Evolutionary conservation across 257 asterid genomes (phyloP), one percentile per base, ranked within the genome.

Genomic region (Cordia subcordata): DNA sequence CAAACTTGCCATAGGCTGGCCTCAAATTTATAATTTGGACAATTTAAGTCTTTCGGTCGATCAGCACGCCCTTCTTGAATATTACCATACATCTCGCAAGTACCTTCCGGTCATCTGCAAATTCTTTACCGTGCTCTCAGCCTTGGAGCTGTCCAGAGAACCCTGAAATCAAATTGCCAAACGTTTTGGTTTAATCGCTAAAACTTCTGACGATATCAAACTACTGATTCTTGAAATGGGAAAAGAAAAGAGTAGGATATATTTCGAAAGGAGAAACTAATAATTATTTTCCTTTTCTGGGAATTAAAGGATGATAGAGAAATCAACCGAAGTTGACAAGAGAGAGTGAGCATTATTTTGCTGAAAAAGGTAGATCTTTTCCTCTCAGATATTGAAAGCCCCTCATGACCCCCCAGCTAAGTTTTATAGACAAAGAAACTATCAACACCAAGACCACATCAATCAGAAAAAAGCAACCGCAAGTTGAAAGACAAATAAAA

Each of bases 1-100:
- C 11, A 10, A 15, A 44, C 44, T 8, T 33, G 47, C 47, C 15
- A 39, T 39, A 8, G 15, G 5, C 47, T 42, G 47, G 47, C 47
- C 47, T 14, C 47, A 11, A 42, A 42, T 3, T 14, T 42, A 42
- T 42, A 42, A 42, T 42, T 42, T 42, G 47, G 35, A 42, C 4
- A 10, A 42, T 42, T 42, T 42, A 8, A 3, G 6, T 27, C 35
- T 27, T 47, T 32, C 13, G 19, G 22, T 17, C 14, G 47, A 42
- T 5, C n/a, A 19, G 32, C 18, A 23, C 5, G 17, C 6, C 12
- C n/a, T 12, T 23, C 42, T 35, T 11, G 0, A 16, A 49, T 8
- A 47, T 88, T 63, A 89, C 96, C 97, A 90, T 44, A 90, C 94
- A 53, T 86, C 95, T 1, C 97, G 89, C 58, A 90, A 73, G 51